Evolutionary conservation across 805 yeast genomes (phyloP).

Genomic region (Yarrowia divulgata): DNA sequence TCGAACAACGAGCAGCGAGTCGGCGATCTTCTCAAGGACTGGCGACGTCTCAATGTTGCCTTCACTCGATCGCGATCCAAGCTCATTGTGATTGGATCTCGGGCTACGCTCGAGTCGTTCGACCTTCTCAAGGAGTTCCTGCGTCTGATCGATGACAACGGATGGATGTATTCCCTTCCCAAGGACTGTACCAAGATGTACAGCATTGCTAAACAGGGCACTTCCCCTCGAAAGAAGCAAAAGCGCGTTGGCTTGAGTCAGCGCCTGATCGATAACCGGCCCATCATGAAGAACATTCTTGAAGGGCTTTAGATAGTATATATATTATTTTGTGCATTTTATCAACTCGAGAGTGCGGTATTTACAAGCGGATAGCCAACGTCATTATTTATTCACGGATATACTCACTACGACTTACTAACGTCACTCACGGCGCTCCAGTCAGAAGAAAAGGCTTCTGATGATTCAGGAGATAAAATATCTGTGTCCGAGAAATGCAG

Average conservation of each 20-base stretch:
- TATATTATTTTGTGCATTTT: neutral
- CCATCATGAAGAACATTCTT: conserved; percentile 29
- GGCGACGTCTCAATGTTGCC: conserved; percentile 94
- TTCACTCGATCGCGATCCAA: conserved; percentile 89
- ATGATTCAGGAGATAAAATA: neutral
- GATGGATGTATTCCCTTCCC: conserved; percentile 72
- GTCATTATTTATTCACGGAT: neutral
- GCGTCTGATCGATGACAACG: conserved; percentile 59
- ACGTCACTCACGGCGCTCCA: conserved; percentile 18
- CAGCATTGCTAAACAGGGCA: conserved; percentile 19
- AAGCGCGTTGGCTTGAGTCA: conserved; percentile 29
- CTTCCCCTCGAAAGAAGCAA: conserved; percentile 33
- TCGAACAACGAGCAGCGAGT: conserved; percentile 70
- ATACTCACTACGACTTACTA: neutral
- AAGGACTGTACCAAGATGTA: conserved; percentile 41
- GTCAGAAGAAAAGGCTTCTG: conserved; percentile 19
- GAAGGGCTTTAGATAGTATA: conserved; percentile 9
- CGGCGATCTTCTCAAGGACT: conserved; percentile 82
- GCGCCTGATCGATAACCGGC: conserved; percentile 8
- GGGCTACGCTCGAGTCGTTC: conserved; percentile 61
- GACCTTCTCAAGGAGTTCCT: conserved; percentile 66
- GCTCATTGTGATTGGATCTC: conserved; percentile 83
- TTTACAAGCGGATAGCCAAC: too few species aligned
- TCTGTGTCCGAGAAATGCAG: neutral
- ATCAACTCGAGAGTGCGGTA: neutral